phyloP scores from a whole-genome alignment of 495 filamentous ascomycete genomes.

The Trichoderma erinaceum region DNA sequence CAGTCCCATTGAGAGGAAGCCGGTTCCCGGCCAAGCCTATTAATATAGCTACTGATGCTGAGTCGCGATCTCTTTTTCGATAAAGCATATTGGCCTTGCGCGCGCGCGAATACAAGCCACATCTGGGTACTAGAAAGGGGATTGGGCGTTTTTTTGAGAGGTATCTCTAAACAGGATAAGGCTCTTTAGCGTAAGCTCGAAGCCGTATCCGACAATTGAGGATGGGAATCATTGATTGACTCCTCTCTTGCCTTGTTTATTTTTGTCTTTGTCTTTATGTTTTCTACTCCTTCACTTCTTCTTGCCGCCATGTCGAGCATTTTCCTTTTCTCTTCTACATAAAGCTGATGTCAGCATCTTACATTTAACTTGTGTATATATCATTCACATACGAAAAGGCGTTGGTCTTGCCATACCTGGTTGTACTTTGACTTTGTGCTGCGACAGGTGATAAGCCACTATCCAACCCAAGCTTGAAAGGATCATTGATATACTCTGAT shows the following conservation, averaged over 20 bases:
- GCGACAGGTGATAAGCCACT: not conserved
- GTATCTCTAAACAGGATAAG: not conserved
- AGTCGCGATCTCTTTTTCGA: not conserved
- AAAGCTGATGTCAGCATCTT: constrained; percentile 3
- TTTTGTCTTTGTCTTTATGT: not conserved
- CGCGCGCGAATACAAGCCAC: not conserved
- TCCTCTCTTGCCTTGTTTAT: not conserved
- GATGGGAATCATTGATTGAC: not conserved
- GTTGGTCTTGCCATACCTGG: not conserved
- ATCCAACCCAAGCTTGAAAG: not conserved
- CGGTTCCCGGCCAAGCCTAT: constrained; percentile 45
- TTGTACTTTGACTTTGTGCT: not conserved
- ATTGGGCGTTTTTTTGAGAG: not conserved
- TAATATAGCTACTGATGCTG: constrained; percentile 17
- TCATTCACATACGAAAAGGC: constrained; percentile 9
- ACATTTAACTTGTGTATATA: constrained; percentile 10
- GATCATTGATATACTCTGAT: not conserved
- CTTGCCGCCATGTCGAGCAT: not conserved
- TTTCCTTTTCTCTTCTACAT: not conserved
- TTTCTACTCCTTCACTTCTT: not conserved
- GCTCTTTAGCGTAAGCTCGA: not conserved
- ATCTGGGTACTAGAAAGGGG: constrained; percentile 1
- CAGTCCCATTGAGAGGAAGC: constrained; percentile 39
- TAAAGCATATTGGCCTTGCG: constrained; percentile 5
- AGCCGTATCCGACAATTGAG: not conserved